A percentile compares a stretch with the other conserved stretches of the same genome.
Evolutionary conservation across 108 stramenopile species (phyloP).

Genomic region (Cyclotella distinguenda): DNA sequence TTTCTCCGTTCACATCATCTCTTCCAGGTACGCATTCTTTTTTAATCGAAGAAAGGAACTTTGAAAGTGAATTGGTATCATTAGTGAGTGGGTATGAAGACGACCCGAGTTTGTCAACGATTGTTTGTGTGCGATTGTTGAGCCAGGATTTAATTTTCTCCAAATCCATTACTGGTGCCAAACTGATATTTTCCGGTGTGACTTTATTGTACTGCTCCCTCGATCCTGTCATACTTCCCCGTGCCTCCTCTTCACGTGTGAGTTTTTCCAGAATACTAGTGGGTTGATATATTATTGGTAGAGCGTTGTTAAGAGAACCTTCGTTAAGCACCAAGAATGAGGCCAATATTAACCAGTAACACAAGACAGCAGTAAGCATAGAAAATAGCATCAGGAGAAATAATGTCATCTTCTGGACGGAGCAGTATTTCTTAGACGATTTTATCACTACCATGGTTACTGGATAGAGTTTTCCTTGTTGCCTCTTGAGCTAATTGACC

Average conservation of each 20-base stretch:
- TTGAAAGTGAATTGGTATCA: neutral
- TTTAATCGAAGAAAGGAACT: conserved; percentile 11
- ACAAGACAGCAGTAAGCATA: neutral
- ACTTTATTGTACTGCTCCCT: no score
- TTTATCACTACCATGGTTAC: neutral
- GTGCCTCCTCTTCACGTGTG: no score
- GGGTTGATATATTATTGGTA: no score
- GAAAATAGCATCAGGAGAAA: neutral
- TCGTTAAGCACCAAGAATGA: no score
- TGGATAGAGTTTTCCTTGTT: no score
- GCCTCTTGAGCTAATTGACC: no score
- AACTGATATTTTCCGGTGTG: no score
- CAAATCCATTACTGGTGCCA: no score
- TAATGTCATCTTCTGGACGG: neutral
- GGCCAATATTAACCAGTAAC: no score
- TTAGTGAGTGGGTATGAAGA: neutral
- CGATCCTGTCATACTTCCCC: no score
- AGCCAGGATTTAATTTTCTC: neutral
- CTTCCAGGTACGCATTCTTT: conserved; percentile 40
- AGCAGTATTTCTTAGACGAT: neutral
- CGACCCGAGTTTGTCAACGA: neutral
- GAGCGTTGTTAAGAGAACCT: no score
- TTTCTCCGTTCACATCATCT: conserved; percentile 27
- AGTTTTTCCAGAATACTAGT: no score
- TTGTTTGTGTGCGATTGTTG: neutral